Percentiles rank a stretch among this genome's conserved stretches.
phyloP scores from a whole-genome alignment of 306 rosid species.

The Pyrus communis region DNA sequence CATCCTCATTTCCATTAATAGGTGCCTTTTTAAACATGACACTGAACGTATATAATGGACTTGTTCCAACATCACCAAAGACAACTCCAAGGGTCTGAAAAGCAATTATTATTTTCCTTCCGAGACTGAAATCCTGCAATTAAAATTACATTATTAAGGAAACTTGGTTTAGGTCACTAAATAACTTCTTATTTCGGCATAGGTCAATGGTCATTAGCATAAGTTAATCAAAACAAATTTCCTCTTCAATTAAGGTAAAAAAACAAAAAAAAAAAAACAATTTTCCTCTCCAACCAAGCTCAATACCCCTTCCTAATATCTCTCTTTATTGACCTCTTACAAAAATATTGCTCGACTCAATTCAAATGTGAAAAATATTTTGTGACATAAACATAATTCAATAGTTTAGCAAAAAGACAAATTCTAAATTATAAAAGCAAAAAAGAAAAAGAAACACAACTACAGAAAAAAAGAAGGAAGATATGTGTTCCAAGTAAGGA shows the following conservation, averaged over 20 bases:
- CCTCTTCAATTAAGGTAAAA: not conserved
- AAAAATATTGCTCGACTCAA: not conserved
- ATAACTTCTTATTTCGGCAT: not conserved
- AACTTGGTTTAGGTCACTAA: not conserved
- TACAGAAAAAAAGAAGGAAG: not conserved
- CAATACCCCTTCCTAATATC: not conserved
- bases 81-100: constrained; percentile 97
- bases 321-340: not conserved
- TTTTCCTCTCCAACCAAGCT: not conserved
- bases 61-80: constrained; percentile 98
- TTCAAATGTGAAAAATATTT: not conserved
- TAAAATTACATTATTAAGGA: not conserved
- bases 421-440: not conserved
- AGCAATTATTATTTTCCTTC: constrained; percentile 59
- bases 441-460: not conserved
- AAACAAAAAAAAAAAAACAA: not conserved
- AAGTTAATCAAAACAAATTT: too few relatives aligned
- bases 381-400: not conserved
- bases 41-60: constrained; percentile 89
- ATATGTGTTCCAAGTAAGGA: not conserved
- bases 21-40: constrained; percentile 96
- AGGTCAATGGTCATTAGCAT: too few relatives aligned
- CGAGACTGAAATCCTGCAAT: constrained; percentile 67
- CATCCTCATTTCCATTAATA: constrained; percentile 71
- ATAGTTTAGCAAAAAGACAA: not conserved